A percentile compares a stretch with the other conserved stretches of the same genome.
Conservation (phyloP, 2,329 filamentous ascomycete species). For the Sphaerulina populicola region DNA sequence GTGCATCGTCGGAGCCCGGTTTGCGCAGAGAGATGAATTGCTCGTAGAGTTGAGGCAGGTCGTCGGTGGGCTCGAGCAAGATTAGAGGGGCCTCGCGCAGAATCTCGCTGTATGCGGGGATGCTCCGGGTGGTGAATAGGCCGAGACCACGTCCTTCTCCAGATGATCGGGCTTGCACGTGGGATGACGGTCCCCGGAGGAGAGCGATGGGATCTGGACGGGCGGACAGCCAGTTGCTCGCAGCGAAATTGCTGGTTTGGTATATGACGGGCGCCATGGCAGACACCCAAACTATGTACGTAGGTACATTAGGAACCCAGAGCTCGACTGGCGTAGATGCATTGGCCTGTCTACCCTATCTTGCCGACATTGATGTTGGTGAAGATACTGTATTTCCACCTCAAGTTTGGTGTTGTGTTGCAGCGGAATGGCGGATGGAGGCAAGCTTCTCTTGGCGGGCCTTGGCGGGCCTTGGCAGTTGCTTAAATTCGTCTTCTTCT, state of each 20-base stretch:
- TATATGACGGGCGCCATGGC: constrained; percentile 5
- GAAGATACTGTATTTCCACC: too few species aligned
- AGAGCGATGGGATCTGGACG: constrained; percentile 12
- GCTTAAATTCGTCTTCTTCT: too few species aligned
- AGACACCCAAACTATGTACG: neutral
- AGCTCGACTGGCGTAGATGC: too few species aligned
- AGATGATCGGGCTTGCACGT: constrained; percentile 12
- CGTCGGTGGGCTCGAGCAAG: constrained; percentile 20
- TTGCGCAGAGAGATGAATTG: constrained; percentile 13
- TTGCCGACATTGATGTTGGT: neutral
- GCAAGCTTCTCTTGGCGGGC: too few species aligned
- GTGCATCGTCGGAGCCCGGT: constrained; percentile 8
- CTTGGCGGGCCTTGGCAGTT: too few species aligned
- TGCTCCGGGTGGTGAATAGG: constrained; percentile 14
- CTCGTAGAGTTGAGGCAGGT: constrained; percentile 21
- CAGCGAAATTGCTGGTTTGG: constrained; percentile 6
- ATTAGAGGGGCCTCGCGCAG: constrained; percentile 17
- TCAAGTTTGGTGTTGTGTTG: too few species aligned
- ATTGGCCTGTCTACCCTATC: neutral
- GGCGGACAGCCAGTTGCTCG: constrained; percentile 17
- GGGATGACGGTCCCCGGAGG: constrained; percentile 10
- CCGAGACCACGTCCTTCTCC: constrained; percentile 19
- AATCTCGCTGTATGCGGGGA: constrained; percentile 15
- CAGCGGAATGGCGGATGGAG: too few species aligned
- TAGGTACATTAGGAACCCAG: too few species aligned